phyloP scores from a whole-genome alignment of 345 rosid genomes.

The Excoecaria agallocha region DNA sequence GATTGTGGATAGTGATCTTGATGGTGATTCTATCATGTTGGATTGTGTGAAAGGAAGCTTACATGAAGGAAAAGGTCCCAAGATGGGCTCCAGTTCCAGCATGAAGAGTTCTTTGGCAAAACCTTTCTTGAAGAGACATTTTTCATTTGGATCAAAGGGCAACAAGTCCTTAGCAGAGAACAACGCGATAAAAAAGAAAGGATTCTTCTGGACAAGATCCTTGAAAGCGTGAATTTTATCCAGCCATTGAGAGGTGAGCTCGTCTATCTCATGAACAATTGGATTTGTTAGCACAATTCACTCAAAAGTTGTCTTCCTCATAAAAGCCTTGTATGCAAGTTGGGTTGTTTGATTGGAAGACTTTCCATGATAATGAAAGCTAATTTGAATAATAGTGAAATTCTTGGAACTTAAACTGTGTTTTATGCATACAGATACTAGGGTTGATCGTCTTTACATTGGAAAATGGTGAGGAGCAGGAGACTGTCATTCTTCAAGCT shows the following conservation, averaged over 20 bases:
- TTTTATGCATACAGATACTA: constrained; percentile 29
- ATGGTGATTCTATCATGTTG: constrained; percentile 43
- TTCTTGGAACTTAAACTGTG: constrained; percentile 1
- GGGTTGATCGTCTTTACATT: constrained; percentile 21
- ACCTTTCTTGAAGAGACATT: constrained; percentile 74
- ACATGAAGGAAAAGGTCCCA: constrained; percentile 53
- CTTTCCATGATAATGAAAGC: background rate
- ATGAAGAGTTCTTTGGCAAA: constrained; percentile 49
- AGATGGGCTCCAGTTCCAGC: constrained; percentile 62
- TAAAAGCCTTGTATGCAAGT: background rate
- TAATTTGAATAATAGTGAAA: background rate
- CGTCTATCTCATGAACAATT: background rate
- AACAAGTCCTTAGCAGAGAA: constrained; percentile 51
- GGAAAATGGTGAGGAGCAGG: constrained; percentile 18
- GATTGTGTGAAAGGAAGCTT: constrained; percentile 41
- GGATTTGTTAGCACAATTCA: background rate
- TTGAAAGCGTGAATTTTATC: constrained; percentile 58
- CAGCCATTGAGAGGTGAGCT: constrained; percentile 34
- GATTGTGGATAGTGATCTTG: constrained; percentile 59
- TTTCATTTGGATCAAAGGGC: constrained; percentile 73
- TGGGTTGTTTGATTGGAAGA: background rate
- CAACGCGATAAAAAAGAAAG: constrained; percentile 56
- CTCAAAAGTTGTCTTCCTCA: background rate
- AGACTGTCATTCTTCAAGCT: constrained; percentile 12
- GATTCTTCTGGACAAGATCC: constrained; percentile 87